A percentile compares a stretch with the other conserved stretches of the same genome.
Evolutionary conservation across 345 rosid species (phyloP).

Genomic region (Firmiana major): DNA sequence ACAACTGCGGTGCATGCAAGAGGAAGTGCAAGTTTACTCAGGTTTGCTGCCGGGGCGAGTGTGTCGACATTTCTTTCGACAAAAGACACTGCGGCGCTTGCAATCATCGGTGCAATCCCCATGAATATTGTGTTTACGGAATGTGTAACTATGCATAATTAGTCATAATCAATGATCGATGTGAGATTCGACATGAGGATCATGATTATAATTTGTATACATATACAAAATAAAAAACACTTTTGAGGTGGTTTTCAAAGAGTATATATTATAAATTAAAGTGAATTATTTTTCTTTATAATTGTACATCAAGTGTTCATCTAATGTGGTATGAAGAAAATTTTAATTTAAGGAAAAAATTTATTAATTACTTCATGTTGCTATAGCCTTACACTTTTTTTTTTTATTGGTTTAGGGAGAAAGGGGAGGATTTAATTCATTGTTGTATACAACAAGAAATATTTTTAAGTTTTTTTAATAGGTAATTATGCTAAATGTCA

Average conservation of each 20-base stretch:
- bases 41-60: constrained; percentile 66
- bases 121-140: constrained; percentile 56
- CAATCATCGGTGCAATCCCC: constrained; percentile 45
- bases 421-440: no score
- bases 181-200: not conserved
- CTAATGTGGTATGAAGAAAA: not conserved
- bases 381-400: not conserved
- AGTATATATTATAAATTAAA: no score
- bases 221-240: constrained; percentile 18
- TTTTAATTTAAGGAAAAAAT: not conserved
- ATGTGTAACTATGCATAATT: constrained; percentile 64
- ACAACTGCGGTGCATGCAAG: constrained; percentile 78
- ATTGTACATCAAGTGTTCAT: not conserved
- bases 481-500: no score
- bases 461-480: no score
- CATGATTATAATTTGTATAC: constrained; percentile 13
- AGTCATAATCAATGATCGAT: not conserved
- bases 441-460: no score
- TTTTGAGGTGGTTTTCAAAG: not conserved
- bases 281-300: no score
- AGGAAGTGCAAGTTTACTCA: constrained; percentile 57
- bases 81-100: constrained; percentile 80
- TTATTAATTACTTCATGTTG: not conserved
- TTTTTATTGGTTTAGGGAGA: not conserved
- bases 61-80: constrained; percentile 50